These are phyloP conservation scores for Colletotrichum falcatum DNA, from an alignment of 2,329 filamentous ascomycete species.

Conservation along the genomic window DNA sequence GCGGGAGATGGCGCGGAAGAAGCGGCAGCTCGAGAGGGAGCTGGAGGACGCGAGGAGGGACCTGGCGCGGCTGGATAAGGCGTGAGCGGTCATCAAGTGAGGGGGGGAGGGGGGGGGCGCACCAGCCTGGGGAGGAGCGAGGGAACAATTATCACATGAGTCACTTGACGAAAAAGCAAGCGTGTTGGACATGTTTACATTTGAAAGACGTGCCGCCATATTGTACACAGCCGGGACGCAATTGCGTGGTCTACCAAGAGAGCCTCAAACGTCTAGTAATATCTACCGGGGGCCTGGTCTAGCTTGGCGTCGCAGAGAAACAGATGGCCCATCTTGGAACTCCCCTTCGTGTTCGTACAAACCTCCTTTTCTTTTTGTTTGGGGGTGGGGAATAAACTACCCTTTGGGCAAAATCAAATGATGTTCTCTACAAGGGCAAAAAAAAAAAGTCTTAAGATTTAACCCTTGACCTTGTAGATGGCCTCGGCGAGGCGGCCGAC, in stretches of 20 bases:
- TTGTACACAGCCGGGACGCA: conserved; percentile 37
- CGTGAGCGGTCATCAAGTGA: conserved; percentile 18
- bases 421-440: conserved; percentile 1
- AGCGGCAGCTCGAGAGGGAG: conserved; percentile 62
- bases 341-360: conserved; percentile 27
- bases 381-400: not conserved
- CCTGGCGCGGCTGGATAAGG: conserved; percentile 52
- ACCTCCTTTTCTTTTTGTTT: conserved; percentile 19
- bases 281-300: conserved; percentile 10
- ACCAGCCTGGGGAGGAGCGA: too few species aligned
- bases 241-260: conserved; percentile 25
- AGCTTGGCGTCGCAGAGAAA: conserved; percentile 13
- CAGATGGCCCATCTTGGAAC: conserved; percentile 16
- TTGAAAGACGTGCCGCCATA: conserved; percentile 35
- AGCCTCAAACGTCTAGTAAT: conserved; percentile 37
- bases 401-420: conserved; percentile 19
- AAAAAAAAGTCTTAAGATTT: conserved; percentile 45
- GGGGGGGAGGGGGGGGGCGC: too few species aligned
- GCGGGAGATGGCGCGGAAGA: conserved; percentile 65
- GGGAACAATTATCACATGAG: too few species aligned
- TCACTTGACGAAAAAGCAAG: too few species aligned
- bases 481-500: conserved; percentile 84
- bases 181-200: conserved; percentile 15
- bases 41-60: conserved; percentile 63
- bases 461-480: conserved; percentile 86